Evolutionary conservation across 257 asterid species (phyloP), one percentile per base, ranked within the genome.

Genomic region (Solanum ossicruentum): DNA sequence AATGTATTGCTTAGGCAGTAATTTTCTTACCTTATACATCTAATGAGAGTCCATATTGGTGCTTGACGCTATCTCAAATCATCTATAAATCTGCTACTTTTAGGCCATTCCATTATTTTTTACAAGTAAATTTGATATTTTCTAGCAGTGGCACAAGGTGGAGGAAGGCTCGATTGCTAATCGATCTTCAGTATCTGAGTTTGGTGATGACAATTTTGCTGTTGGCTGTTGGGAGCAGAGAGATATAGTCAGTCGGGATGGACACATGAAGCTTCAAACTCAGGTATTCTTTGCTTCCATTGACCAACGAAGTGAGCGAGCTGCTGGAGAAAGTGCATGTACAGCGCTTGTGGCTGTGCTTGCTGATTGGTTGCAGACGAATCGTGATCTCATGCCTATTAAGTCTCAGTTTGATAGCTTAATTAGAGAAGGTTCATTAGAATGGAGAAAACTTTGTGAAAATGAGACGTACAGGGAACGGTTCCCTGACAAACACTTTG

Each of bases 251-350:
- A 95, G 98, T 89, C 90, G 99, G 3, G 99, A 96, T 79, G 98
- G 97, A 80, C 90, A 88, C 45, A 86, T 93, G 95, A 95, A 90
- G 89, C 93, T 96, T 78, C 91, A 91, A 66, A 91, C 98, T 3
- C 90, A 92, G 49, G 96, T 93, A 78, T 96, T 96, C 89, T 93
- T 95, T 83, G 99, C 99, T 73, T 93, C 99, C 83, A 96, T 96
- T 54, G 99, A 96, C 72, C 99, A 96, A 80, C 90, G 98, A 84
- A 96, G 97, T n/a, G 99, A 96, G 86, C 92, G 86, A 75, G 99
- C 98, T 13, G 97, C 98, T 2, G 98, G 99, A 43, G 99, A 92
- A 87, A 93, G 99, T 70, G 99, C 99, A 47, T 96, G 99, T 84
- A 96, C 99, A 4, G 97, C 95, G 58, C 98, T 96, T 12, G 99